Percentiles rank a stretch among this genome's conserved stretches.
Evolutionary conservation across 495 filamentous ascomycete genomes (phyloP).

Genomic region (Xylaria telfairii): DNA sequence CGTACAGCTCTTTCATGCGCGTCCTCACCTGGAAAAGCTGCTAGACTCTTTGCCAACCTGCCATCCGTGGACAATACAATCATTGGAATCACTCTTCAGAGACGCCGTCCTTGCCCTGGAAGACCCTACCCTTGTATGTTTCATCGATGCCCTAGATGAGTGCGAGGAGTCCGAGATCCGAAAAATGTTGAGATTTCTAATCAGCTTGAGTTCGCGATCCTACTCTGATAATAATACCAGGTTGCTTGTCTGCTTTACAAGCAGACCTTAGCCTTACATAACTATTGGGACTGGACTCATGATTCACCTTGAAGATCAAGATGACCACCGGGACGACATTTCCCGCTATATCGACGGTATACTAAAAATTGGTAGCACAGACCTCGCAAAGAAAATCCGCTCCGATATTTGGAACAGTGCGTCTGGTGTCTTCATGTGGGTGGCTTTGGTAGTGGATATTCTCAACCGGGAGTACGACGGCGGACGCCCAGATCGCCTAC

Average conservation of each 20-base stretch:
- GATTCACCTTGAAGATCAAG: conserved; percentile 14
- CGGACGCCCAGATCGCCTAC: conserved; percentile 33
- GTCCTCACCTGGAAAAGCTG: conserved; percentile 34
- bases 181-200: conserved; percentile 32
- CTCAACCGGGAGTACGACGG: conserved; percentile 44
- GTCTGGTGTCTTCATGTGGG: conserved; percentile 51
- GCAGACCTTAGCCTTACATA: neutral
- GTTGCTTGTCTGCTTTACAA: neutral
- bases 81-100: conserved; percentile 40
- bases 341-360: conserved; percentile 14
- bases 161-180: conserved; percentile 32
- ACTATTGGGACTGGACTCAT: neutral
- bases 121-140: neutral
- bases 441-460: conserved; percentile 46
- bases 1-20: conserved; percentile 35
- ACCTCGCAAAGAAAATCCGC: conserved; percentile 11
- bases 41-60: conserved; percentile 19
- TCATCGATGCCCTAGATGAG: conserved; percentile 16
- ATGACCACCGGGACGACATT: conserved; percentile 25
- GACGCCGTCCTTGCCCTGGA: conserved; percentile 8
- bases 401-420: conserved; percentile 39
- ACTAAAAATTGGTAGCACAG: conserved; percentile 18
- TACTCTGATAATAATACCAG: neutral
- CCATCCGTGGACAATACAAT: conserved; percentile 32
- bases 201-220: neutral